Percentiles rank a stretch among this genome's conserved stretches.
Conservation (phyloP, 2,329 filamentous ascomycete species). For the Ceratocystis albifundus region DNA sequence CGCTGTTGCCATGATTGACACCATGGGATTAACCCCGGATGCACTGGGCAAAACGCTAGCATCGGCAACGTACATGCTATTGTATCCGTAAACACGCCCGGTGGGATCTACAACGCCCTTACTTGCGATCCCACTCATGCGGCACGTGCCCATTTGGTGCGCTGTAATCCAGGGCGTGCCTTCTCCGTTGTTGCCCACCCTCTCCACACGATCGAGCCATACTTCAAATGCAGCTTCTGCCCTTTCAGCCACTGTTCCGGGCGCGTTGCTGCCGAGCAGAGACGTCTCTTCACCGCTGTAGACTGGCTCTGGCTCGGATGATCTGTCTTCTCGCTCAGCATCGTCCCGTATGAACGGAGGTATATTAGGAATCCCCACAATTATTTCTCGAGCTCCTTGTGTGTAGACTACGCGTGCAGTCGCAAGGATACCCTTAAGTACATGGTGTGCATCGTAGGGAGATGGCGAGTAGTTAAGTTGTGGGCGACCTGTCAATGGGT, state of each 20-base stretch:
- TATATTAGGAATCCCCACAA: constrained; percentile 50
- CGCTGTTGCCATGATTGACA: constrained; percentile 60
- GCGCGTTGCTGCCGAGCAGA: neutral
- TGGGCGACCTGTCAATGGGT: constrained; percentile 53
- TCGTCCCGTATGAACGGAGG: constrained; percentile 45
- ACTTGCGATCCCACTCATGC: constrained; percentile 49
- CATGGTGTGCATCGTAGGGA: constrained; percentile 58
- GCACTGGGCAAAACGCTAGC: constrained; percentile 65
- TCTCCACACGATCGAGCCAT: constrained; percentile 46
- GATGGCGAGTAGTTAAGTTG: constrained; percentile 60
- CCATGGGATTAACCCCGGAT: constrained; percentile 72
- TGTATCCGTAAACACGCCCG: constrained; percentile 53
- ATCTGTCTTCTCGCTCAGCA: constrained; percentile 17
- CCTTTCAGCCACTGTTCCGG: constrained; percentile 33
- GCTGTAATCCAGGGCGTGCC: constrained; percentile 52
- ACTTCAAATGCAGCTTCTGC: constrained; percentile 48
- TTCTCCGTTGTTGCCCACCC: constrained; percentile 40
- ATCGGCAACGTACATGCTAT: constrained; percentile 59
- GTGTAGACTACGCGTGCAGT: constrained; percentile 67
- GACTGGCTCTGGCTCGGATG: constrained; percentile 22
- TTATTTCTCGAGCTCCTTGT: constrained; percentile 69
- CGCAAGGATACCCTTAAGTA: constrained; percentile 59
- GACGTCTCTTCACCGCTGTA: neutral
- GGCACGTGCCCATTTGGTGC: constrained; percentile 70
- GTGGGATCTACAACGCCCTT: constrained; percentile 47